A percentile compares a stretch with the other conserved stretches of the same genome.
phyloP scores from a whole-genome alignment of 129 eudicot genomes.

The Flaveria brownii region DNA sequence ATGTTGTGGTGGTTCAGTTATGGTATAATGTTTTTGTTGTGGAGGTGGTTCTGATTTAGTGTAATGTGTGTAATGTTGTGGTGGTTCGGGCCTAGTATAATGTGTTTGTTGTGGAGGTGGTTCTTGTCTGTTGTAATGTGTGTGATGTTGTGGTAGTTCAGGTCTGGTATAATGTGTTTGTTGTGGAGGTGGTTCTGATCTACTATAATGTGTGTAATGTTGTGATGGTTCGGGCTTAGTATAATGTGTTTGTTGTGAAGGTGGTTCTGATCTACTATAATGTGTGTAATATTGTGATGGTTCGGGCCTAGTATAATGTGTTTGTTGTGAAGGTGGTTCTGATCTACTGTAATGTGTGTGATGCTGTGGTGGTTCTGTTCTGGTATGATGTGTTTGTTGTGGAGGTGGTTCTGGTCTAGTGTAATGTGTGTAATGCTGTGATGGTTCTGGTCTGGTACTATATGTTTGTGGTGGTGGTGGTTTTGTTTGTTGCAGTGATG shows the following conservation, averaged over 20 bases:
- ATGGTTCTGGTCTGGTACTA: slow-evolving; percentile 25
- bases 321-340: slow-evolving; percentile 32
- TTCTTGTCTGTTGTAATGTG: slow-evolving; percentile 32
- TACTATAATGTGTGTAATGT: slow-evolving; percentile 26
- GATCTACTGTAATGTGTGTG: slow-evolving; percentile 30
- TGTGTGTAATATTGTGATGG: slow-evolving; percentile 44
- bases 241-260: slow-evolving; percentile 25
- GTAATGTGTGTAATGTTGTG: slow-evolving; percentile 30
- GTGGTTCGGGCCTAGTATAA: slow-evolving; percentile 37
- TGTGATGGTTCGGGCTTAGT: slow-evolving; percentile 22
- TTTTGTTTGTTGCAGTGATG: slow-evolving; percentile 10
- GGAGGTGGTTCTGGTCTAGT: slow-evolving; percentile 36
- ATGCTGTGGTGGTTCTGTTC: slow-evolving; percentile 28
- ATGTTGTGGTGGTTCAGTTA: slow-evolving; percentile 37
- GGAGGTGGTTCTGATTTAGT: slow-evolving; percentile 28
- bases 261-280: slow-evolving; percentile 35
- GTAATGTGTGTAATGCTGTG: slow-evolving; percentile 31
- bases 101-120: slow-evolving; percentile 4
- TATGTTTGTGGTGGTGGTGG: slow-evolving; percentile 32
- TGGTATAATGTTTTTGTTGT: slow-evolving; percentile 30
- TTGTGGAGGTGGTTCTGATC: slow-evolving; percentile 32
- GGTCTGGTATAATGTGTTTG: slow-evolving; percentile 38
- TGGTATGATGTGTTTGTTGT: slow-evolving; percentile 3
- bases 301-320: slow-evolving; percentile 34
- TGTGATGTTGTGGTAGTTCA: slow-evolving; percentile 39